phyloP scores from a whole-genome alignment of 73 alveolate species.

The Uronychia binucleata region DNA sequence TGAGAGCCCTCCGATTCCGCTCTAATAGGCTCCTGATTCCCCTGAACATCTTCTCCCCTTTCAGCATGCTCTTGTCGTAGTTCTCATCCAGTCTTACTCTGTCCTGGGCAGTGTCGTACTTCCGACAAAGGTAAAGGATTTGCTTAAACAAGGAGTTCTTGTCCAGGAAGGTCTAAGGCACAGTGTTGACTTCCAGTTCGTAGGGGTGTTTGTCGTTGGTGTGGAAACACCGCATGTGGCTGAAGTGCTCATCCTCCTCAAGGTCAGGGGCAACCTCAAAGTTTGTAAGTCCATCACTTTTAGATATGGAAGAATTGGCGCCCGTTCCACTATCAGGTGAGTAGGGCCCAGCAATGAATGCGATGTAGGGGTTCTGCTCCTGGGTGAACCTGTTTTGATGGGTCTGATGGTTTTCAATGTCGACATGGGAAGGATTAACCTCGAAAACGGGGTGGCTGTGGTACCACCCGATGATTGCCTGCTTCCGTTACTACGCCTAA shows the following conservation, averaged over 20 bases:
- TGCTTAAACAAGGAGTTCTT: background rate
- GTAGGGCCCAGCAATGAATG: constrained; percentile 39
- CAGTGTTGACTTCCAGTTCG: constrained; percentile 8
- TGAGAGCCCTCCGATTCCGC: background rate
- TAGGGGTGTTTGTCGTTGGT: constrained; percentile 12
- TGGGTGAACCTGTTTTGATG: constrained; percentile 26
- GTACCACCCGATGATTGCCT: constrained; percentile 51
- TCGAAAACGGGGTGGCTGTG: constrained; percentile 62
- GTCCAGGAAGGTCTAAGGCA: background rate
- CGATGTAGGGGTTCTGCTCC: constrained; percentile 45
- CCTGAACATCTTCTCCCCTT: background rate
- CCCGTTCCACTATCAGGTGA: constrained; percentile 12
- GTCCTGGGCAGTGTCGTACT: background rate
- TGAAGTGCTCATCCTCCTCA: background rate
- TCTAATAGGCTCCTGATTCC: background rate
- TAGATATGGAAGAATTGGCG: background rate
- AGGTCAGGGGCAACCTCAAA: background rate
- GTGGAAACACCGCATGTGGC: constrained; percentile 8
- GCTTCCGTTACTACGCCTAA: constrained; percentile 15
- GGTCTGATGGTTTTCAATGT: constrained; percentile 38
- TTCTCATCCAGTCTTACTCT: background rate
- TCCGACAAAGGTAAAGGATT: background rate
- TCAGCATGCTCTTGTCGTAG: background rate
- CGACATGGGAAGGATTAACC: constrained; percentile 49
- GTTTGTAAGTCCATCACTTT: background rate